Evolutionary conservation across 2,329 filamentous ascomycete genomes (phyloP).

Genomic region (Botrytis porri): DNA sequence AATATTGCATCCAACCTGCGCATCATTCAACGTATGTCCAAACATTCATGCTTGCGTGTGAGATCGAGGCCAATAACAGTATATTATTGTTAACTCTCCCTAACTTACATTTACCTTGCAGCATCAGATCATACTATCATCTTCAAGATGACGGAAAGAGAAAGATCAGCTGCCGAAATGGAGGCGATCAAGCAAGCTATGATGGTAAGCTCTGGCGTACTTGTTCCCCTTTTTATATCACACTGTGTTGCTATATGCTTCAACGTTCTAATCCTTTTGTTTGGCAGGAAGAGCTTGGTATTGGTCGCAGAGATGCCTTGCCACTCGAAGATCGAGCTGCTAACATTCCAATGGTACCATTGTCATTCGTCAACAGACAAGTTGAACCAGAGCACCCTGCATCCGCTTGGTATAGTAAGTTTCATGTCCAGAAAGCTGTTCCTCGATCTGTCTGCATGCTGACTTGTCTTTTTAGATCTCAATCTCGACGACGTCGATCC

Average conservation of each 20-base stretch:
- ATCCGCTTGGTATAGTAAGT: slow-evolving; percentile 31
- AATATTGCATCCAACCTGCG: neutral
- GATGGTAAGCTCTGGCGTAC: slow-evolving; percentile 28
- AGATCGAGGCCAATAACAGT: neutral
- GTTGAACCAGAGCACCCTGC: slow-evolving; percentile 14
- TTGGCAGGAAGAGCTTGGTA: slow-evolving; percentile 36
- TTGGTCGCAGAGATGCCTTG: slow-evolving; percentile 31
- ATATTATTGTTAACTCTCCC: neutral
- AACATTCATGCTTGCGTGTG: neutral
- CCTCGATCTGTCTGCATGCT: neutral
- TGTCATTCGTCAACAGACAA: neutral
- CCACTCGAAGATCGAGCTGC: slow-evolving; percentile 28
- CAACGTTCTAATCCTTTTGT: neutral
- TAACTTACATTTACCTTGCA: neutral
- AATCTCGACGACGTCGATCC: slow-evolving; percentile 29
- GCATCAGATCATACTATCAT: neutral
- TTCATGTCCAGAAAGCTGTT: neutral
- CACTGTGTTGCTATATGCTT: neutral
- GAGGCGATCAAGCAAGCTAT: slow-evolving; percentile 29
- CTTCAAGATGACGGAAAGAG: slow-evolving; percentile 11
- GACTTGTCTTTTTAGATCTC: slow-evolving; percentile 20
- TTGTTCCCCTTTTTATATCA: neutral
- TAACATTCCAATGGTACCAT: neutral
- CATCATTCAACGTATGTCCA: neutral
- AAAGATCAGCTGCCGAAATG: neutral